Percentiles rank a stretch among this genome's conserved stretches.
These are phyloP conservation scores for Zygoascus flipseniorum DNA, from an alignment of 805 yeast genomes.

Conservation along the genomic window DNA sequence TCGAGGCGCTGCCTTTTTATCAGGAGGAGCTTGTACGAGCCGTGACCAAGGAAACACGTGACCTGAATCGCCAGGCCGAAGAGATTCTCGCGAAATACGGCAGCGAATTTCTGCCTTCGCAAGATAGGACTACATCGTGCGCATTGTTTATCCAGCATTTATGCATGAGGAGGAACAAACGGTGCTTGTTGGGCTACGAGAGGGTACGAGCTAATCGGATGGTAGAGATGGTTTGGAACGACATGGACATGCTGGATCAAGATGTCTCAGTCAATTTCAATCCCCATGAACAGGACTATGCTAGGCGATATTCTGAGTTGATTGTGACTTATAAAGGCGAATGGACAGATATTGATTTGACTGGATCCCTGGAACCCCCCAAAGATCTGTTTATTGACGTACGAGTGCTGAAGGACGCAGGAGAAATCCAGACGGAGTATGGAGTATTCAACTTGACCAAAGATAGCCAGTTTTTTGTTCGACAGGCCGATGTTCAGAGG, in stretches of 20 bases:
- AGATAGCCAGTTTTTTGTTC: slow-evolving; percentile 87
- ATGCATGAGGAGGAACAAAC: slow-evolving; percentile 78
- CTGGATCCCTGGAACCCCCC: slow-evolving; percentile 89
- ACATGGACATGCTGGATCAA: slow-evolving; percentile 20
- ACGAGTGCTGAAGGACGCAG: slow-evolving; percentile 86
- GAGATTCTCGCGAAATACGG: slow-evolving; percentile 22
- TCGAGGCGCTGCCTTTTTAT: slow-evolving; percentile 60
- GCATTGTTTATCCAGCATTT: slow-evolving; percentile 55
- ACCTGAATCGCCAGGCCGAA: slow-evolving; percentile 45
- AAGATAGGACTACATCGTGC: slow-evolving; percentile 26
- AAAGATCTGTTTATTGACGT: slow-evolving; percentile 88
- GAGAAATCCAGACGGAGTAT: slow-evolving; percentile 94
- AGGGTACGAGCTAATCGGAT: slow-evolving; percentile 58
- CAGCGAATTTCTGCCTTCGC: slow-evolving; percentile 17
- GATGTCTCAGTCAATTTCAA: slow-evolving; percentile 44
- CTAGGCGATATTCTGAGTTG: slow-evolving; percentile 59
- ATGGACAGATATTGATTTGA: slow-evolving; percentile 73
- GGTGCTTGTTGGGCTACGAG: slow-evolving; percentile 83
- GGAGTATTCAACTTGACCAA: slow-evolving; percentile 91
- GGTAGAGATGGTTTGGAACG: slow-evolving; percentile 63
- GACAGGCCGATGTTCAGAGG: slow-evolving; percentile 91
- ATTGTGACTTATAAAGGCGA: slow-evolving; percentile 69
- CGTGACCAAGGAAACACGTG: slow-evolving; percentile 59
- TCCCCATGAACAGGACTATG: slow-evolving; percentile 73
- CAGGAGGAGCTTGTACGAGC: slow-evolving; percentile 63